Base-by-base conservation (phyloP, 306 rosid genomes). In the Begonia peltatifolia region DNA sequence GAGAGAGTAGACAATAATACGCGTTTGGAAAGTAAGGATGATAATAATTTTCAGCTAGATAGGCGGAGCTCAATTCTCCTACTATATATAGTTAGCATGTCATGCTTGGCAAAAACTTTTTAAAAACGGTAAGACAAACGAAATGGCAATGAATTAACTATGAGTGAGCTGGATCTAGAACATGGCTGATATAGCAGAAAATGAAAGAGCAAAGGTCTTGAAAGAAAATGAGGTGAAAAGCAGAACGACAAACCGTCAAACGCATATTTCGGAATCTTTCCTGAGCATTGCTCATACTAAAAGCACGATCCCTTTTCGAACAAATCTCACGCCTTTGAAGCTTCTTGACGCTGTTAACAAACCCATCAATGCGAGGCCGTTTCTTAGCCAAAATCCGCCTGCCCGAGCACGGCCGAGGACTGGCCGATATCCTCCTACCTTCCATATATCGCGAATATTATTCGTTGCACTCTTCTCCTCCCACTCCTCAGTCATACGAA, bases 211-310 rank as follows among this genome's bases (percentile, higher is more conserved):
- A 44, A 10, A n/a, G 5, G 12, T 11, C 14, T n/a, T n/a, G 48
- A 10, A 10, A 11, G 48, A 44, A 7, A 44, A 44, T 44, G 7
- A 15, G 15, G 35, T 30, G 20, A 42, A 44, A 11, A 44, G 46
- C 6, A 47, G 42, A 51, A 48, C 14, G 43, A 61, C 58, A n/a
- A 9, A 80, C 87, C 87, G 72, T 72, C 62, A 87, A 75, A 16
- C 87, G 84, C 68, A 87, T 87, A 60, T 82, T 76, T 50, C 89
- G 87, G 60, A 87, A 87, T 61, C 84, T 68, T 67, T 87, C 90
- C 51, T 76, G 79, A 9, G 90, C 82, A 67, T 81, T 75, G 70
- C 81, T 61, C 66, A 86, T 69, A 41, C 82, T 73, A 57, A 87
- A 83, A 62, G 94, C 77, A 20, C 87, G 87, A 71, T 76, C 87